Base-by-base conservation (phyloP, 805 yeast genomes). In the Spathaspora sp. region DNA sequence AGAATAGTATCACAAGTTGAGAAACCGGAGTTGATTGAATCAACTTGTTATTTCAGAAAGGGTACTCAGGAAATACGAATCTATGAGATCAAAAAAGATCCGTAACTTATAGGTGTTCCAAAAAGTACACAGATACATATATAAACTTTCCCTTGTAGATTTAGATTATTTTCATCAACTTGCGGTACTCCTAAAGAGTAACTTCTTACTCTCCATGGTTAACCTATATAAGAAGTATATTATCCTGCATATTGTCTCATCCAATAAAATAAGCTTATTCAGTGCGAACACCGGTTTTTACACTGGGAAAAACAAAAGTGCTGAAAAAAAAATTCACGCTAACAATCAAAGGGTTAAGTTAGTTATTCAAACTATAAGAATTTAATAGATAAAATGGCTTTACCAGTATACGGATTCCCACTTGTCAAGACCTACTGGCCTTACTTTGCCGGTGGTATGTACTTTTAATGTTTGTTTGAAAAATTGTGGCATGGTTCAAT, bases 361-460 rank as follows among this genome's bases (percentile, higher is more conserved):
- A 44, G 23, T n/a, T 10, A 8, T 42, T 18, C 16, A 17, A 14
- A 11, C 26, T 17, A 14, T 17, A 42, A 23, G 44, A 20, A 23
- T 42, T 40, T 14, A 42, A 42, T 19, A 42, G 29, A 20, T 19
- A 42, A 42, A 42, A 42, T 42, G 44, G 44, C 44, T n/a, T 19
- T 42, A 42, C 19, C 68, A 66, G 69, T 68, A 64, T 79, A 73
- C 65, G 70, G 78, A 59, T 76, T 81, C 58, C 83, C 83, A 56
- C 69, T 79, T 56, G 63, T 80, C 66, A 89, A 87, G 74, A 81
- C 83, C 69, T 83, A 80, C 81, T 89, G 96, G 96, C 96, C 96
- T 67, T 86, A 88, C 72, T 87, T 87, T 64, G 83, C 81, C 66
- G 96, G 94, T 68, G 91, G 93, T 78, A 78, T 66, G 85, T 80